phyloP scores from a whole-genome alignment of 208 protist species.

The Leishmania turanica region DNA sequence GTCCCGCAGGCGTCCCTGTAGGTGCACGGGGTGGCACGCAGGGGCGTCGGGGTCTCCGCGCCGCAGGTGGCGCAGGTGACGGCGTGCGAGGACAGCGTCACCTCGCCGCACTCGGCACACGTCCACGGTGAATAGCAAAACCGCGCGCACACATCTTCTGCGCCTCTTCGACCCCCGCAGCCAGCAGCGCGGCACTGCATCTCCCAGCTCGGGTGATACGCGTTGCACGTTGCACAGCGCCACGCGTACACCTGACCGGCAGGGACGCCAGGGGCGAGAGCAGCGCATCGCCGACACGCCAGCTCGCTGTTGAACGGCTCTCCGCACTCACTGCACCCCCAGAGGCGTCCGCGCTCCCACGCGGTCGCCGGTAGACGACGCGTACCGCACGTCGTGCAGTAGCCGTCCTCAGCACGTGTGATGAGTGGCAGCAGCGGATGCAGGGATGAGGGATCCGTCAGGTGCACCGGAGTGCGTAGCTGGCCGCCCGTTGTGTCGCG shows the following conservation, averaged over 20 bases:
- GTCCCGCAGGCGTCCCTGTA: neutral
- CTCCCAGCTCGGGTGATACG: slow-evolving; percentile 44
- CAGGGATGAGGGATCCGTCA: neutral
- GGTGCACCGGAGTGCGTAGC: neutral
- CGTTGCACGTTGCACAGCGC: slow-evolving; percentile 42
- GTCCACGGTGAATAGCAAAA: slow-evolving; percentile 53
- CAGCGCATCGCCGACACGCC: slow-evolving; percentile 42
- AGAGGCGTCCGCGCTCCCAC: slow-evolving; percentile 45
- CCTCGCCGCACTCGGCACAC: slow-evolving; percentile 45
- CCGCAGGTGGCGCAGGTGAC: slow-evolving; percentile 43
- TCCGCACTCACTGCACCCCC: slow-evolving; percentile 46
- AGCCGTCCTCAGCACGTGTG: neutral
- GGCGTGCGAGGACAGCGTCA: slow-evolving; percentile 38
- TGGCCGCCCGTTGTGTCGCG: neutral
- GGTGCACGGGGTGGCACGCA: slow-evolving; percentile 1
- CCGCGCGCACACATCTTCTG: neutral
- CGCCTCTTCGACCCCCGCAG: slow-evolving; percentile 33
- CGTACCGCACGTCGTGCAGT: slow-evolving; percentile 41
- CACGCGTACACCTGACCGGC: slow-evolving; percentile 41
- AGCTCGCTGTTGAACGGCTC: slow-evolving; percentile 31
- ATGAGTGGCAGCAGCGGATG: neutral
- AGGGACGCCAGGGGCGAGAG: slow-evolving; percentile 44
- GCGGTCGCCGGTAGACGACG: slow-evolving; percentile 28
- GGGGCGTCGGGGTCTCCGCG: neutral
- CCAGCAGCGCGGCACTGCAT: slow-evolving; percentile 33